A percentile compares a stretch with the other conserved stretches of the same genome.
These are phyloP conservation scores for Malassezia vespertilionis DNA, from an alignment of 1,284 basidiomycete species.

Conservation along the genomic window DNA sequence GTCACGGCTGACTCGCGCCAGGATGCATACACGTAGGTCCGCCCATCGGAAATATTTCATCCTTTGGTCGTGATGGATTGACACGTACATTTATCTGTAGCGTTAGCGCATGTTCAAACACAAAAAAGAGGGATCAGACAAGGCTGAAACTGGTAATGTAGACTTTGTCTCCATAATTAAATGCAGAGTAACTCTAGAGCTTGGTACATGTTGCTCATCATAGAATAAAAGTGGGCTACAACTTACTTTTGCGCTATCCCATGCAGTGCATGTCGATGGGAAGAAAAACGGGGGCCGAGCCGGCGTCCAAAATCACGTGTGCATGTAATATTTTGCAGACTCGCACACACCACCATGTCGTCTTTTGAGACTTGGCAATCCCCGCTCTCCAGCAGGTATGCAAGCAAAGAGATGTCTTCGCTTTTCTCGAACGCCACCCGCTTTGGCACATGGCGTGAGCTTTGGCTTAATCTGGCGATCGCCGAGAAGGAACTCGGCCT, in stretches of 20 bases:
- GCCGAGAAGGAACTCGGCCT: constrained; percentile 93
- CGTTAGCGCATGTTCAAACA: constrained; percentile 5
- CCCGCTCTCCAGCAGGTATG: constrained; percentile 65
- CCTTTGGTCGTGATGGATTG: neutral
- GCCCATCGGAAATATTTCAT: constrained; percentile 19
- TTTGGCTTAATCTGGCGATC: constrained; percentile 92
- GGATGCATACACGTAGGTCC: constrained; percentile 11
- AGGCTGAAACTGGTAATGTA: constrained; percentile 21
- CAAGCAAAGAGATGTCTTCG: constrained; percentile 94
- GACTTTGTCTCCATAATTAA: constrained; percentile 15
- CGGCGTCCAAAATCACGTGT: neutral
- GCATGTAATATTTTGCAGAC: neutral
- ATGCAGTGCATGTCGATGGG: neutral
- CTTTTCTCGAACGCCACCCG: constrained; percentile 86
- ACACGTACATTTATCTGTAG: constrained; percentile 5
- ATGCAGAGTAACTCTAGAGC: constrained; percentile 19
- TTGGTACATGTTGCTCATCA: constrained; percentile 19
- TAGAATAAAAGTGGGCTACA: neutral
- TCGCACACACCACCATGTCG: constrained; percentile 1
- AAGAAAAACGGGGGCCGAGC: neutral
- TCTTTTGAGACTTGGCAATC: constrained; percentile 39
- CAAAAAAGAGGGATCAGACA: constrained; percentile 14
- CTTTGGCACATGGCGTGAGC: constrained; percentile 88
- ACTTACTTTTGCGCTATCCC: neutral
- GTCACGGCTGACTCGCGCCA: constrained; percentile 12